Percentiles rank a stretch among this genome's conserved stretches.
Evolutionary conservation across 139 green algal genomes (phyloP).

Genomic region (Picochlorum costavermella): DNA sequence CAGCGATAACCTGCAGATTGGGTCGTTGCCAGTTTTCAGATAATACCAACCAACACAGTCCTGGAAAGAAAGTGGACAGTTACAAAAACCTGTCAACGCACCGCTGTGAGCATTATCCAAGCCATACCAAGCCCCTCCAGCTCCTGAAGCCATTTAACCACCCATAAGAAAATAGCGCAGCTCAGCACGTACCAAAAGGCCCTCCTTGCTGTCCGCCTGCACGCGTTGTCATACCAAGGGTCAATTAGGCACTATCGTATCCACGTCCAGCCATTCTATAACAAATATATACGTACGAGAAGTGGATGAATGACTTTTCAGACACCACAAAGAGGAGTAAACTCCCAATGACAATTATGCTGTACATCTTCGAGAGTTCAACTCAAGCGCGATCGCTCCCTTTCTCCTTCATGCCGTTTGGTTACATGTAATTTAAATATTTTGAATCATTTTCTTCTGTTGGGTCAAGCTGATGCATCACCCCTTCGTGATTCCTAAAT

Average conservation of each 20-base stretch:
- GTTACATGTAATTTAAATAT: background rate
- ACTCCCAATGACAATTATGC: slow-evolving; percentile 15
- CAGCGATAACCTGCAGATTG: slow-evolving; percentile 29
- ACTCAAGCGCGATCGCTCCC: background rate
- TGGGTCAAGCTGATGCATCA: slow-evolving; percentile 7
- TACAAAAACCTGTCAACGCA: slow-evolving; percentile 12
- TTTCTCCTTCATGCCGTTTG: background rate
- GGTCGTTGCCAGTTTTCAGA: background rate
- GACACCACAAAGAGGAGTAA: slow-evolving; percentile 23
- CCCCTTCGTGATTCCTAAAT: too few species aligned
- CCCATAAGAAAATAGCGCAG: slow-evolving; percentile 20
- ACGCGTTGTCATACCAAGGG: background rate
- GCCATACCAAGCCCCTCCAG: slow-evolving; percentile 30
- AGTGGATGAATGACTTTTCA: slow-evolving; percentile 33
- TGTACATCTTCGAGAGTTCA: slow-evolving; percentile 5
- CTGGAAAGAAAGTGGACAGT: slow-evolving; percentile 11
- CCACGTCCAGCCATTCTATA: background rate
- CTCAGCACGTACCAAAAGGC: slow-evolving; percentile 29
- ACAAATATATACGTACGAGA: slow-evolving; percentile 14
- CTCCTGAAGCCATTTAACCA: slow-evolving; percentile 23
- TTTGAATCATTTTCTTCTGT: background rate
- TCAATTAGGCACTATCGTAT: background rate
- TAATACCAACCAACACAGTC: slow-evolving; percentile 1
- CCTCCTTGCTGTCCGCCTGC: slow-evolving; percentile 30
- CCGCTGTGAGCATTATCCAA: slow-evolving; percentile 33